Conservation (phyloP, 495 filamentous ascomycete species). For the Penicillium odoratum region DNA sequence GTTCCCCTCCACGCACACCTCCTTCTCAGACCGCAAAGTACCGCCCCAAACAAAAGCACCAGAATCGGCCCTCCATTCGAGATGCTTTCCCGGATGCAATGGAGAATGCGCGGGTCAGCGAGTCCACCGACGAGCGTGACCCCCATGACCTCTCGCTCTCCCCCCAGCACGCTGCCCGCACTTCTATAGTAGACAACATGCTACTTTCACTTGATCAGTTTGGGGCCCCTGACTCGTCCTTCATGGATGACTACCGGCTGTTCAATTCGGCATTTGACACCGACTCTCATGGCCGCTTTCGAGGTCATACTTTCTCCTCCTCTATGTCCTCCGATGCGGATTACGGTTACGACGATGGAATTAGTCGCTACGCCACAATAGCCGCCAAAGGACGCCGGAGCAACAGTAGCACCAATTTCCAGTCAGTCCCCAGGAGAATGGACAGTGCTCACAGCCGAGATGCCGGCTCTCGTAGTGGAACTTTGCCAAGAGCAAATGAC, state of each 20-base stretch:
- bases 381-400: constrained; percentile 62
- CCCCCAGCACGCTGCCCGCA: constrained; percentile 70
- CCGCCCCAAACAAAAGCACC: constrained; percentile 33
- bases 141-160: constrained; percentile 87
- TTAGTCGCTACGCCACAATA: constrained; percentile 60
- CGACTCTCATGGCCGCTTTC: constrained; percentile 42
- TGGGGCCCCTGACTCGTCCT: constrained; percentile 49
- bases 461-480: constrained; percentile 33
- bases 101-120: constrained; percentile 42
- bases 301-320: constrained; percentile 65
- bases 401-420: constrained; percentile 79
- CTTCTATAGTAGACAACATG: constrained; percentile 91
- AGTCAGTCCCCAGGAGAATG: constrained; percentile 58
- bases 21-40: constrained; percentile 36
- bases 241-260: constrained; percentile 43
- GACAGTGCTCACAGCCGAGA: constrained; percentile 58
- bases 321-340: constrained; percentile 76
- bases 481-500: constrained; percentile 27
- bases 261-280: constrained; percentile 44
- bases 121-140: constrained; percentile 59
- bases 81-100: constrained; percentile 54
- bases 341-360: constrained; percentile 64
- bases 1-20: constrained; percentile 50
- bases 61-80: constrained; percentile 39
- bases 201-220: constrained; percentile 85